phyloP scores from a whole-genome alignment of 306 rosid genomes.

The Vicia sativa region DNA sequence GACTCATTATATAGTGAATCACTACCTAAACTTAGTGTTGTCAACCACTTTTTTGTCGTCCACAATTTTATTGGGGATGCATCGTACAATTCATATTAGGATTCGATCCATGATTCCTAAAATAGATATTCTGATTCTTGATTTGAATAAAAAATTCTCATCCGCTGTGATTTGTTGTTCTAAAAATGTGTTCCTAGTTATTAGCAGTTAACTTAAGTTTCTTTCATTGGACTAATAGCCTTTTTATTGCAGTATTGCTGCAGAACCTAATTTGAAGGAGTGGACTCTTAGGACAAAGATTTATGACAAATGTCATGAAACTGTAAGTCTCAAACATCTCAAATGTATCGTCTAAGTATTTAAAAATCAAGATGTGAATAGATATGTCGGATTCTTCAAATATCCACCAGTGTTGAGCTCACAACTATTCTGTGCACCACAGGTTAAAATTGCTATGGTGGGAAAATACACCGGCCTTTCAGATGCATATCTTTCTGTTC shows the following conservation, averaged over 20 bases:
- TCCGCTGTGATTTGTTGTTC: not conserved
- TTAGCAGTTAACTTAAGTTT: constrained; percentile 3
- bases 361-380: not conserved
- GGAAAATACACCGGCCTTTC: constrained; percentile 93
- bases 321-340: constrained; percentile 53
- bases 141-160: constrained; percentile 13
- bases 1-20: too few relatives aligned
- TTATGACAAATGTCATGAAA: constrained; percentile 53
- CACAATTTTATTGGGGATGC: not conserved
- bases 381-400: constrained; percentile 1
- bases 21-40: too few relatives aligned
- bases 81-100: not conserved
- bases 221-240: constrained; percentile 14
- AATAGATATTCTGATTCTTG: not conserved
- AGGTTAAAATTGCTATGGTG: constrained; percentile 95
- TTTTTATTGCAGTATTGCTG: constrained; percentile 53
- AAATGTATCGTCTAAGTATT: constrained; percentile 22
- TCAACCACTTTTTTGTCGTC: too few relatives aligned
- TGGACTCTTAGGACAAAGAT: constrained; percentile 71
- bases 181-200: constrained; percentile 13
- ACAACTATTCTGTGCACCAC: constrained; percentile 26
- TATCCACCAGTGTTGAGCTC: constrained; percentile 9
- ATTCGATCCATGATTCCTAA: not conserved
- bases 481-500: constrained; percentile 92
- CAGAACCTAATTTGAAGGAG: constrained; percentile 65